Conservation (phyloP, 495 filamentous ascomycete genomes). For the Penicillium herquei region DNA sequence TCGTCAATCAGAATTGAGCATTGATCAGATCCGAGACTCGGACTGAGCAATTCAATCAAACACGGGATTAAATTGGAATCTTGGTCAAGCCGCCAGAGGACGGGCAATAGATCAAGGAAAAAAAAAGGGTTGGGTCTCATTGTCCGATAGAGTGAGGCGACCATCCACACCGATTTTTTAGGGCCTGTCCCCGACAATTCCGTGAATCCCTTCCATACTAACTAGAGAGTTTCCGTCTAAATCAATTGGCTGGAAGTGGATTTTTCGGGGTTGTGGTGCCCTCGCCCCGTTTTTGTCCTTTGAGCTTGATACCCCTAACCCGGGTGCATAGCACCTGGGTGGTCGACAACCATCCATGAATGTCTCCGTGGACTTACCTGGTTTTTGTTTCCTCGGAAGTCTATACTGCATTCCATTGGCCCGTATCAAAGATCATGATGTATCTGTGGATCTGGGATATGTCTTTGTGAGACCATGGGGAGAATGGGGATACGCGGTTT, state of each 20-base stretch:
- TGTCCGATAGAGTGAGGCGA: conserved; percentile 44
- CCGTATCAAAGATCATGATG: background rate
- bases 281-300: background rate
- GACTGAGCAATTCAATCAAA: no score
- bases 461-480: background rate
- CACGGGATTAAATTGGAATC: no score
- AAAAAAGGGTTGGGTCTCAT: conserved; percentile 38
- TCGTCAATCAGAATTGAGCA: background rate
- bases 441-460: conserved; percentile 12
- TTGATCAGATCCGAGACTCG: conserved; percentile 9
- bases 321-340: background rate
- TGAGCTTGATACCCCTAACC: background rate
- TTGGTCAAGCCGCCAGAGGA: no score
- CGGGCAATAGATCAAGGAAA: background rate
- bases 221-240: conserved; percentile 4
- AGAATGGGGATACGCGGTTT: conserved; percentile 4
- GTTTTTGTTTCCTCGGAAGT: background rate
- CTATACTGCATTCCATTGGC: conserved; percentile 7
- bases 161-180: conserved; percentile 4
- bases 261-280: background rate
- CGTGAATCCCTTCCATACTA: conserved; percentile 17
- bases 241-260: background rate
- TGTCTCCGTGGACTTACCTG: background rate
- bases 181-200: conserved; percentile 18
- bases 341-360: background rate